Evolutionary conservation across 345 rosid species (phyloP).

Genomic region (Salix exigua): DNA sequence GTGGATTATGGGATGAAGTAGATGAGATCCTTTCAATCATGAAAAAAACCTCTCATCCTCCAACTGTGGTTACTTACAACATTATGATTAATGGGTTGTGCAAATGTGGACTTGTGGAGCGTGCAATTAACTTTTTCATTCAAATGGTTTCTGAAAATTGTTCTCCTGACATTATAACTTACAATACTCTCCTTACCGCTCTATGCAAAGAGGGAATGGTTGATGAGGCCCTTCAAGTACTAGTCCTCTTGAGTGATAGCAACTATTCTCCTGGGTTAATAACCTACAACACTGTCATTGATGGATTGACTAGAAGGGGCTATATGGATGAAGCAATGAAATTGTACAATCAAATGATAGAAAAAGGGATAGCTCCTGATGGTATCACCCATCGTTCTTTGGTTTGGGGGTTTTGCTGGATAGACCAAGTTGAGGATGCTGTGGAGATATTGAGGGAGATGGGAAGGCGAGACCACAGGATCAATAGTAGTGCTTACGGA

Average conservation of each 20-base stretch:
- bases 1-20: slow-evolving; percentile 67
- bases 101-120: slow-evolving; percentile 54
- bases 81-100: slow-evolving; percentile 77
- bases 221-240: slow-evolving; percentile 54
- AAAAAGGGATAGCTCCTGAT: slow-evolving; percentile 57
- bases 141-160: slow-evolving; percentile 53
- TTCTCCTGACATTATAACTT: slow-evolving; percentile 69
- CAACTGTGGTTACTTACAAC: slow-evolving; percentile 72
- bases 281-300: slow-evolving; percentile 67
- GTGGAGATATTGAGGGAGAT: slow-evolving; percentile 54
- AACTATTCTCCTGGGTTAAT: slow-evolving; percentile 62
- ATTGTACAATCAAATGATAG: slow-evolving; percentile 52
- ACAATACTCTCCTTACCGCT: slow-evolving; percentile 65
- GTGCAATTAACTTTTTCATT: slow-evolving; percentile 60
- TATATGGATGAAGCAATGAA: slow-evolving; percentile 48
- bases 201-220: slow-evolving; percentile 68
- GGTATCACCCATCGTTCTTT: slow-evolving; percentile 65
- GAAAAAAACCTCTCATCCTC: slow-evolving; percentile 46
- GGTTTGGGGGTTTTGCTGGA: slow-evolving; percentile 62
- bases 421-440: slow-evolving; percentile 49
- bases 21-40: slow-evolving; percentile 61
- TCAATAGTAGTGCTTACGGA: slow-evolving; percentile 45
- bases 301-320: slow-evolving; percentile 57
- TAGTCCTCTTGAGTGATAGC: slow-evolving; percentile 39
- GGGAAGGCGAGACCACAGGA: slow-evolving; percentile 42